Percentiles rank a stretch among this genome's conserved stretches.
Conservation (phyloP, 345 rosid species). For the Sapria himalayana region DNA sequence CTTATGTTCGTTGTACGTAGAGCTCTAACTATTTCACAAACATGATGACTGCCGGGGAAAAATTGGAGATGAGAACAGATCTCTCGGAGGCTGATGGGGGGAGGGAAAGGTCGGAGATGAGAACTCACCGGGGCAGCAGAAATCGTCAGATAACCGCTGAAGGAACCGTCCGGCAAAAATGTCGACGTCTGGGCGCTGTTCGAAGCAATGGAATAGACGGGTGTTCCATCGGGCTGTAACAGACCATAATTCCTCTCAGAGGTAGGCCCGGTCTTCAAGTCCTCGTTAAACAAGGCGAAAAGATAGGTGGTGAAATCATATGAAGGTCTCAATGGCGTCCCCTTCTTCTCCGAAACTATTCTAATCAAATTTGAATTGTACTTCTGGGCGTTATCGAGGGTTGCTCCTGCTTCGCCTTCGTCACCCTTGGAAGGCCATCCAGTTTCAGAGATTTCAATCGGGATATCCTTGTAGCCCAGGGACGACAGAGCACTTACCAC, state of each 20-base stretch:
- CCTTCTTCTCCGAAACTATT: constrained; percentile 31
- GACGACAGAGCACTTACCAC: constrained; percentile 49
- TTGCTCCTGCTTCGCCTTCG: constrained; percentile 59
- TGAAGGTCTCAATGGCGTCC: constrained; percentile 59
- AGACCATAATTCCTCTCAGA: constrained; percentile 93
- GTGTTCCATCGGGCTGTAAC: constrained; percentile 76
- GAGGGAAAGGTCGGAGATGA: no score
- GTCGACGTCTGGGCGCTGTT: constrained; percentile 1
- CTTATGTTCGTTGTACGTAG: no score
- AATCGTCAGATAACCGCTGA: constrained; percentile 7
- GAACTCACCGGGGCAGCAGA: constrained; percentile 13
- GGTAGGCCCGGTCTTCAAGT: constrained; percentile 82
- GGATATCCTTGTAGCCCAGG: constrained; percentile 39
- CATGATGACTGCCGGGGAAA: no score
- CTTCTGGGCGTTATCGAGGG: constrained; percentile 59
- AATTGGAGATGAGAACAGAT: no score
- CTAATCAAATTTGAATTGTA: constrained; percentile 71
- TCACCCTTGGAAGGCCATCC: constrained; percentile 99
- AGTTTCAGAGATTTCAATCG: constrained; percentile 66
- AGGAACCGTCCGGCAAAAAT: constrained; percentile 6
- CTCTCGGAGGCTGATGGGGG: no score
- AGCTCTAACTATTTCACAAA: no score
- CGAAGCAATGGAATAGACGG: constrained; percentile 23
- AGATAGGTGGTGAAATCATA: constrained; percentile 41
- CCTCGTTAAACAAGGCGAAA: constrained; percentile 84